A percentile compares a stretch with the other conserved stretches of the same genome.
Conservation (phyloP, 176 grass and related monocot genomes). For the Zoysia japonica region DNA sequence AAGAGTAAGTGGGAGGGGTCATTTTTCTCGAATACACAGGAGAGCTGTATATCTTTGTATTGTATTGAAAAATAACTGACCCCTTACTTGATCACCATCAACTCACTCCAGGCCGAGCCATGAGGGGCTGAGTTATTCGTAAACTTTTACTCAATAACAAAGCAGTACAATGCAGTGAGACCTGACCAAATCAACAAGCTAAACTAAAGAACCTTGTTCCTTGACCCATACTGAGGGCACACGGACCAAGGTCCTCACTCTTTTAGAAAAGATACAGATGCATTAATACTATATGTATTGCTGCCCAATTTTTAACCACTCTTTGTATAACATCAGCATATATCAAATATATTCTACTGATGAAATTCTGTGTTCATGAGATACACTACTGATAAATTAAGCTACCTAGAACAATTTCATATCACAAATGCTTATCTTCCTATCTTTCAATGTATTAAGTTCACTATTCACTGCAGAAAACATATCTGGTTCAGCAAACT, state of each 20-base stretch:
- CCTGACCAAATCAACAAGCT: no score
- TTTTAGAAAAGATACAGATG: background rate
- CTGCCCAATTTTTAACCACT: background rate
- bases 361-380: background rate
- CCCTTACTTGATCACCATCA: no score
- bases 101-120: no score
- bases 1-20: background rate
- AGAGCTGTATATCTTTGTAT: no score
- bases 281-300: background rate
- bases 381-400: background rate
- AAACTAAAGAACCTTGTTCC: no score
- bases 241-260: background rate
- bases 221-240: no score
- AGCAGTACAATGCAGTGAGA: no score
- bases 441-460: background rate
- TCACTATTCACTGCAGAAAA: constrained; percentile 53
- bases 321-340: background rate
- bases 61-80: no score
- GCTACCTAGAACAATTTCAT: background rate
- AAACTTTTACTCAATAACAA: no score
- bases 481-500: constrained; percentile 71
- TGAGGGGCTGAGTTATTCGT: no score
- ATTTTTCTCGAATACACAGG: no score
- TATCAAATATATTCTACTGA: background rate
- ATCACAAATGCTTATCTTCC: background rate